A percentile compares a stretch with the other conserved stretches of the same genome.
Evolutionary conservation across 345 rosid species (phyloP).

Genomic region (Arabidopsis suecica): DNA sequence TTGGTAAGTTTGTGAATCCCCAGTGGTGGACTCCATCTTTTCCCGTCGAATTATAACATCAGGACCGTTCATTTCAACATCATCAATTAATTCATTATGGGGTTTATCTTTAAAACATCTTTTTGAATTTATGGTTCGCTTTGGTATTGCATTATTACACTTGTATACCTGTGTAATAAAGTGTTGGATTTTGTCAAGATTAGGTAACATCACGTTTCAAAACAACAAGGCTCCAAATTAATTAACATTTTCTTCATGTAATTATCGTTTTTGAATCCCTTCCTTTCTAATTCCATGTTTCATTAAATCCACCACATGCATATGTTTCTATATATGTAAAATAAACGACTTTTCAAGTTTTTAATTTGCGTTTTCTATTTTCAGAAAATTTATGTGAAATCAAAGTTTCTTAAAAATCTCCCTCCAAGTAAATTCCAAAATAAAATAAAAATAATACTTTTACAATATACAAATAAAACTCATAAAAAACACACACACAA

Average conservation of each 20-base stretch:
- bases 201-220: conserved; percentile 22
- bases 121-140: neutral
- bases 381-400: neutral
- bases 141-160: neutral
- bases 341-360: neutral
- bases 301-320: neutral
- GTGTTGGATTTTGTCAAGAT: conserved; percentile 4
- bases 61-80: conserved; percentile 31
- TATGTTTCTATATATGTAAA: neutral
- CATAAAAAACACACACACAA: neutral
- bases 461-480: neutral
- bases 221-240: conserved; percentile 26
- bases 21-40: neutral
- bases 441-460: neutral
- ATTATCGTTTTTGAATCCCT: neutral
- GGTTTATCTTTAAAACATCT: neutral
- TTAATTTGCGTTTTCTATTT: neutral
- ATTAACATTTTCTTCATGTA: neutral
- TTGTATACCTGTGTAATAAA: neutral
- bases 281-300: neutral
- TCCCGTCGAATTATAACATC: conserved; percentile 28
- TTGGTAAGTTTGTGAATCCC: conserved; percentile 17
- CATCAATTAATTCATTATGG: neutral
- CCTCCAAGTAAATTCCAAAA: conserved; percentile 17
- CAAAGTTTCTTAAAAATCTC: conserved; percentile 10